Evolutionary conservation across 176 grass and related monocot species (phyloP).

Genomic region (Bonia amplexicaulis): DNA sequence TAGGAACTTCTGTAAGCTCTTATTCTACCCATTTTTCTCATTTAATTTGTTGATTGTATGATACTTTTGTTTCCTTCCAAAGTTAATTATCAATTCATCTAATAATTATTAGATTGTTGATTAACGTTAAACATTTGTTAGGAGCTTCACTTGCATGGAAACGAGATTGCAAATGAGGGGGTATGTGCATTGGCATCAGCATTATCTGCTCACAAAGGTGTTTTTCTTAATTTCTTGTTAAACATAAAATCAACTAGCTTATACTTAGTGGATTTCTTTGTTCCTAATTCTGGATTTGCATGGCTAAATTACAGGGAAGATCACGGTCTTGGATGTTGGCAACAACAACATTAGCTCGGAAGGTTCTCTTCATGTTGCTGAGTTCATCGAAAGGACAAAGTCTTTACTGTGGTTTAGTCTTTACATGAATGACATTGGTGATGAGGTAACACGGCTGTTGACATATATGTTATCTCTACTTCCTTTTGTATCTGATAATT

Average conservation of each 20-base stretch:
- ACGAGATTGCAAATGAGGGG: constrained; percentile 86
- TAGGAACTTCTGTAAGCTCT: not conserved
- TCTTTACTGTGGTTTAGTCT: constrained; percentile 91
- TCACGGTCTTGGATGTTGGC: constrained; percentile 85
- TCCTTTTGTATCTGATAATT: not conserved
- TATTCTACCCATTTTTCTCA: not conserved
- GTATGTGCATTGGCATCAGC: constrained; percentile 54
- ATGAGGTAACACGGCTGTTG: constrained; percentile 50
- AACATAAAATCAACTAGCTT: constrained; percentile 25
- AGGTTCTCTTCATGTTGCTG: constrained; percentile 72
- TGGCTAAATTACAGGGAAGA: constrained; percentile 57
- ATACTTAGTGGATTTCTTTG: not conserved
- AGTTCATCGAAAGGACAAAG: constrained; percentile 71
- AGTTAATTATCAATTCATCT: constrained; percentile 18
- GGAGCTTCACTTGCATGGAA: constrained; percentile 99
- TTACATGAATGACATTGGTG: constrained; percentile 92
- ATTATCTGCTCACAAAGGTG: constrained; percentile 74
- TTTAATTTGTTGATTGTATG: not conserved
- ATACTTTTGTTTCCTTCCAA: constrained; percentile 1
- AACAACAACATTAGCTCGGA: constrained; percentile 83
- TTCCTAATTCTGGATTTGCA: constrained; percentile 19
- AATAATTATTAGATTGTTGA: constrained; percentile 9
- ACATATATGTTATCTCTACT: not conserved
- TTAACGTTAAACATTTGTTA: constrained; percentile 23
- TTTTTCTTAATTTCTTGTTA: constrained; percentile 43